Evolutionary conservation across 768 basidiomycete genomes (phyloP), one percentile per base, ranked within the genome.

Genomic region (Lactifluus echinatus): DNA sequence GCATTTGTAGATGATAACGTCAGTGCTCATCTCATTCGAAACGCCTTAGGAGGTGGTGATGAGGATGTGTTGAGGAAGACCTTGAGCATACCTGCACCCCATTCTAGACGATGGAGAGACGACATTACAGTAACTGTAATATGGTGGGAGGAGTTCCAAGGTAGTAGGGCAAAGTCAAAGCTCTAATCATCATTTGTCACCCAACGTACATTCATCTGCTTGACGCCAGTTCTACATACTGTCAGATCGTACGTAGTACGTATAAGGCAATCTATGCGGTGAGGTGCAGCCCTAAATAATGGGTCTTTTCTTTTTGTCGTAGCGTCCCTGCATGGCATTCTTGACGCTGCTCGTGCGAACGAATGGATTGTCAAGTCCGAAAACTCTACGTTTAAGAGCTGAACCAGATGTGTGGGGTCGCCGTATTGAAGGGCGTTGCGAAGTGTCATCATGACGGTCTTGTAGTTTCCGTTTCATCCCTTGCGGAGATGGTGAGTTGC

Each of bases 21-120:
- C 54, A 79, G 85, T 59, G 82, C 87, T 37, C 93, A 94, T 70
- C 73, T 95, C 17, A 90, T 94, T 56, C 78, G 92, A 60, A 95
- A 95, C 66, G 89, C 92, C n/a, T 82, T 93, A 57, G 90, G 90
- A n/a, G 91, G 93, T 29, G 87, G 80, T 2, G 80, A 93, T 66
- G 75, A 79, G 53, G 66, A 56, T 46, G 70, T 71, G 49, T 74
- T 94, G 57, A 77, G 82, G 49, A 76, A 73, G 66, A 59, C 82
- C 54, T 71, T 93, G 66, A 92, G 89, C 69, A 92, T 94, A 44
- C 89, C 91, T n/a, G 75, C 87, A 5, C 89, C 89, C 15, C 71
- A 80, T 61, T 83, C 90, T 26, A 76, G 92, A 64, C 75, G 85
- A 53, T 87, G 82, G 67, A 77, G 92, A 43, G 92, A 94, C 66